Base-by-base conservation (phyloP, 2,329 filamentous ascomycete genomes). In the Aureobasidium pullulans region DNA sequence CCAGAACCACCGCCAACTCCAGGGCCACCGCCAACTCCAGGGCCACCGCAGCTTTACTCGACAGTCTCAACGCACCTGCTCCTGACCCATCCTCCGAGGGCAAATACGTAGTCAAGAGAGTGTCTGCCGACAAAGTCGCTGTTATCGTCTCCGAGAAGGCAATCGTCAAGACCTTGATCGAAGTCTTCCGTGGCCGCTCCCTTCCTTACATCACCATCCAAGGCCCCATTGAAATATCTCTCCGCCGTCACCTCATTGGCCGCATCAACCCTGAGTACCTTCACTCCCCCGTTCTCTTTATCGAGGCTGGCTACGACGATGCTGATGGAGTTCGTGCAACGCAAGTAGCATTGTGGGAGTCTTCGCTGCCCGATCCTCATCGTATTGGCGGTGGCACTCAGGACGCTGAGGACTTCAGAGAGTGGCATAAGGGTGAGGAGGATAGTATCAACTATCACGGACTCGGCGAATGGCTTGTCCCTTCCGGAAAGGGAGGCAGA, bases 191-290 rank as follows among this genome's bases (percentile, higher is more conserved):
- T 6, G 13, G 13, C 11, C 50, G 39, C 50, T 9, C 7, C 1
- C 49, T 46, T 1, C 59, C 59, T 11, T 23, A 13, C 19, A 57
- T 61, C 44, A 57, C 43, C 28, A 57, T 61, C 13, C 46, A 48
- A 42, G 59, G 59, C 4, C 36, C 50, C 42, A 57, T 61, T 36
- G 31, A 52, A 29, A 15, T 57, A 0, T 40, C 28, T 4, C 53
- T 61, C 0, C 52, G 59, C 16, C 50, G 59, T 37, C 28, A 61
- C 39, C 32, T 61, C 36, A 57, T 61, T 44, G 37, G 16, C 8
- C 16, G 13, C 8, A 15, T 61, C 7, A 56, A 60, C 19, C 42
- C 49, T 3, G 1, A 13, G 5, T 56, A 31, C 29, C 8, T 16
- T 2, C 19, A 28, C 49, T 10, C 13, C 11, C 8, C 16, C 1